Conservation (phyloP, 306 rosid genomes). For the Hippophae tibetana region DNA sequence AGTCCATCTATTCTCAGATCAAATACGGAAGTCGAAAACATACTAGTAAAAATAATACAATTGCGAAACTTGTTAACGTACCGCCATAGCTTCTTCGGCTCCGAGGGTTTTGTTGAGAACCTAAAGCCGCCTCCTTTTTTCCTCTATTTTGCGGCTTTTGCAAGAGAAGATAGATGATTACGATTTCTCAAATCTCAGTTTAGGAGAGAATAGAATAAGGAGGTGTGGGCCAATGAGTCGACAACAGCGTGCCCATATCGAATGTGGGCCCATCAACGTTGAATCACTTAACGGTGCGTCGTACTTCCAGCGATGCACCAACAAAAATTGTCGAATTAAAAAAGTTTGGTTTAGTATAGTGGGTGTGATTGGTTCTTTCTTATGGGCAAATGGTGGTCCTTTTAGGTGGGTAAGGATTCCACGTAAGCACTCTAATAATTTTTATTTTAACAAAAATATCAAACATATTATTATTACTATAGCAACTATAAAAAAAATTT, state of each 20-base stretch:
- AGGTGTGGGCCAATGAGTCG: constrained; percentile 13
- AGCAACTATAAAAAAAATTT: too few species aligned
- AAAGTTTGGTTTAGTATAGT: too few species aligned
- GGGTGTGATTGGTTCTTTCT: too few species aligned
- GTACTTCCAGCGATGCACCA: constrained; percentile 15
- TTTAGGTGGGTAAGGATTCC: too few species aligned
- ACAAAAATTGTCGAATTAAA: neutral
- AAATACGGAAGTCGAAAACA: too few species aligned
- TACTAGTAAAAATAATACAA: too few species aligned
- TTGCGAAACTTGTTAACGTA: constrained; percentile 2
- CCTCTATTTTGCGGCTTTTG: neutral
- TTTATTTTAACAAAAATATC: too few species aligned
- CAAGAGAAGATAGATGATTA: neutral
- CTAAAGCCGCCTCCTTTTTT: neutral
- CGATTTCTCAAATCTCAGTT: neutral
- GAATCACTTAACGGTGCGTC: neutral
- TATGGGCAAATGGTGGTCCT: too few species aligned
- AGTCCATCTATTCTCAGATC: too few species aligned
- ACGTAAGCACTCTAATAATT: too few species aligned
- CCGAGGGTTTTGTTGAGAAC: neutral
- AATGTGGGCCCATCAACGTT: neutral
- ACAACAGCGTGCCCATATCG: neutral
- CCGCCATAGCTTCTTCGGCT: constrained; percentile 29
- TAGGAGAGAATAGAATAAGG: neutral
- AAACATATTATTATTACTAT: too few species aligned